Percentiles rank a stretch among this genome's conserved stretches.
phyloP scores from a whole-genome alignment of 768 basidiomycete genomes.

The Lepiota brunneoincarnata region DNA sequence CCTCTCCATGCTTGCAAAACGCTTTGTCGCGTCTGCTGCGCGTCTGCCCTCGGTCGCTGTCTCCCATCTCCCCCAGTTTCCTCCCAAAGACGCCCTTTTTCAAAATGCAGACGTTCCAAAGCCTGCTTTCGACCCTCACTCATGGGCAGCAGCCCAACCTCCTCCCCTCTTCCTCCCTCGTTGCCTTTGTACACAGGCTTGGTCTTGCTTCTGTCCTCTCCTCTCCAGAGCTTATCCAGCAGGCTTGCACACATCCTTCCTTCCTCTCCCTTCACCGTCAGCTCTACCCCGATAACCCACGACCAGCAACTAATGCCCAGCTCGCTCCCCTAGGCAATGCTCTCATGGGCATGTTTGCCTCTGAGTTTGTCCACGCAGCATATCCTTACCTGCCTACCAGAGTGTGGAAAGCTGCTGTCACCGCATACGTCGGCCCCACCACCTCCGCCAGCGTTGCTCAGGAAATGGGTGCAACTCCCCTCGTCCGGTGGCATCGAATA shows the following conservation, averaged over 20 bases:
- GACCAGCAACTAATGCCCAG: constrained; percentile 68
- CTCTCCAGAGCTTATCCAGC: constrained; percentile 55
- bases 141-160: constrained; percentile 71
- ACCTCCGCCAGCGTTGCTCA: constrained; percentile 83
- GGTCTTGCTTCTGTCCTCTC: constrained; percentile 61
- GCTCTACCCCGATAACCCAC: constrained; percentile 52
- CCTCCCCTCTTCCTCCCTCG: constrained; percentile 68
- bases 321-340: constrained; percentile 80
- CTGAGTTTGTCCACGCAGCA: constrained; percentile 75
- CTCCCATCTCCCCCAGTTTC: constrained; percentile 53
- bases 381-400: constrained; percentile 93
- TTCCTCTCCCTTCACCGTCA: constrained; percentile 53
- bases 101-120: constrained; percentile 29
- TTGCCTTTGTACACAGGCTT: constrained; percentile 75
- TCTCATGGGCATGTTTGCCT: constrained; percentile 85
- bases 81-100: constrained; percentile 50
- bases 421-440: constrained; percentile 85
- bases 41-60: constrained; percentile 54
- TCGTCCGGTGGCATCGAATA: constrained; percentile 80
- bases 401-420: constrained; percentile 87
- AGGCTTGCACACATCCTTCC: constrained; percentile 80
- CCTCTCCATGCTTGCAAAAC: constrained; percentile 36
- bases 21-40: constrained; percentile 44
- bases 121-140: constrained; percentile 56
- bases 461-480: constrained; percentile 75